Evolutionary conservation across 2,329 filamentous ascomycete species (phyloP).

Genomic region (Corinectria fuckeliana): DNA sequence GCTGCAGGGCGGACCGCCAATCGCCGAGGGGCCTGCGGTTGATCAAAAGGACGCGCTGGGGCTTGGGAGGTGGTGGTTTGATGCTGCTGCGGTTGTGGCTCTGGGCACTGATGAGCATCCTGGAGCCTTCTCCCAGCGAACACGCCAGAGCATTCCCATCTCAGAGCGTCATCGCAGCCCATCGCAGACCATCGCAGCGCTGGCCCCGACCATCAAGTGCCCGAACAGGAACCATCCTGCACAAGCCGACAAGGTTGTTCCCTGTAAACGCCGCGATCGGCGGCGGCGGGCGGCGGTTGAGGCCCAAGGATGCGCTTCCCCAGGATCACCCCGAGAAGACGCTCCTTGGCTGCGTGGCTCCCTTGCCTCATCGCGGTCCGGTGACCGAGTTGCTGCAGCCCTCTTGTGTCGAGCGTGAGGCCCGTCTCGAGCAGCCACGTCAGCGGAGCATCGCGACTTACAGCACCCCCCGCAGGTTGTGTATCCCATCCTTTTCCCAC

Average conservation of each 20-base stretch:
- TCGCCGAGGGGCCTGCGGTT: not conserved
- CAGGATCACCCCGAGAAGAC: too few relatives aligned
- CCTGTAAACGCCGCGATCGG: not conserved
- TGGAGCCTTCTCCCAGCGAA: too few relatives aligned
- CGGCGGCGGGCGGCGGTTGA: not conserved
- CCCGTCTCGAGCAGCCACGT: not conserved
- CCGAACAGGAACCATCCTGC: not conserved
- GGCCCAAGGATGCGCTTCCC: not conserved
- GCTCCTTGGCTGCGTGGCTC: too few relatives aligned
- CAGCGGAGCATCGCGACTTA: not conserved
- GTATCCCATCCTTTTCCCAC: too few relatives aligned
- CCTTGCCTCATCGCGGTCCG: not conserved
- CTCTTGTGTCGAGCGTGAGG: not conserved
- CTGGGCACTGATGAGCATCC: too few relatives aligned
- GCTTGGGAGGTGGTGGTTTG: too few relatives aligned
- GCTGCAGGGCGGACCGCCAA: not conserved
- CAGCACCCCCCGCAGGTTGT: not conserved
- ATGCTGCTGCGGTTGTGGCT: too few relatives aligned
- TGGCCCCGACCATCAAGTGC: too few relatives aligned
- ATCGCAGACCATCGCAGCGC: not conserved
- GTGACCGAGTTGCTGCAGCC: not conserved
- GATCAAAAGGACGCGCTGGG: not conserved
- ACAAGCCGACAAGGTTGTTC: not conserved
- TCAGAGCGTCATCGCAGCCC: not conserved
- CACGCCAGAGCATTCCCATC: not conserved